Conservation (phyloP, 2,329 filamentous ascomycete genomes). For the Beauveria pseudobassiana region DNA sequence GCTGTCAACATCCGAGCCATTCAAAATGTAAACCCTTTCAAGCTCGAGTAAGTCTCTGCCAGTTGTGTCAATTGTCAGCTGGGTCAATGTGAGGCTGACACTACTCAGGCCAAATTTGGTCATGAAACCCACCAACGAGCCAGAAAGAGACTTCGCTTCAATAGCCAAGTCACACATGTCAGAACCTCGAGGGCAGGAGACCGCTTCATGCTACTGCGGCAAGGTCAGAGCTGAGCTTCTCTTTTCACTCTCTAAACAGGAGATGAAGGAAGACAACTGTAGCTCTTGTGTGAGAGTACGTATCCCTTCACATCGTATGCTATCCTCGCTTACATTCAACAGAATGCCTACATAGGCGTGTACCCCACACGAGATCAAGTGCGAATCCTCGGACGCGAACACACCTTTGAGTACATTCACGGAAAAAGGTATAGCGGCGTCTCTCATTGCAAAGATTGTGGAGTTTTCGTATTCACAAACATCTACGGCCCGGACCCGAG, state of each 20-base stretch:
- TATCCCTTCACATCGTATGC: neutral
- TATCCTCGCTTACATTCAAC: neutral
- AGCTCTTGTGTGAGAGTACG: conserved; percentile 24
- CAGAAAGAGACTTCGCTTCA: too few species aligned
- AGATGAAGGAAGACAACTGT: conserved; percentile 35
- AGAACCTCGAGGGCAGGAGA: too few species aligned
- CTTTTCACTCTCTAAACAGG: conserved; percentile 27
- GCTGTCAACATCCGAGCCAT: conserved; percentile 20
- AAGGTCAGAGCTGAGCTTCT: conserved; percentile 17
- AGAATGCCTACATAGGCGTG: conserved; percentile 22
- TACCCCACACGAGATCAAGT: conserved; percentile 24
- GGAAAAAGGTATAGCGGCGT: conserved; percentile 16
- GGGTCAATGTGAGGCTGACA: too few species aligned
- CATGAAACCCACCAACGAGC: too few species aligned
- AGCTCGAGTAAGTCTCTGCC: conserved; percentile 15
- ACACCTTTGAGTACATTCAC: conserved; percentile 20
- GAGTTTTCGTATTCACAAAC: conserved; percentile 21
- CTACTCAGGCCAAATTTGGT: too few species aligned
- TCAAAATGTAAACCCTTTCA: conserved; percentile 18
- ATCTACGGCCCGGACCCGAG: conserved; percentile 23
- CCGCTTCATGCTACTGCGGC: conserved; percentile 21
- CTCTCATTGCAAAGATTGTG: conserved; percentile 22
- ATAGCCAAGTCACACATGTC: too few species aligned
- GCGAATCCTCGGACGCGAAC: conserved; percentile 18
- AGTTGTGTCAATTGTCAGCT: too few species aligned